A percentile compares a stretch with the other conserved stretches of the same genome.
phyloP scores from a whole-genome alignment of 2,329 filamentous ascomycete genomes.

The Fusarium anguioides region DNA sequence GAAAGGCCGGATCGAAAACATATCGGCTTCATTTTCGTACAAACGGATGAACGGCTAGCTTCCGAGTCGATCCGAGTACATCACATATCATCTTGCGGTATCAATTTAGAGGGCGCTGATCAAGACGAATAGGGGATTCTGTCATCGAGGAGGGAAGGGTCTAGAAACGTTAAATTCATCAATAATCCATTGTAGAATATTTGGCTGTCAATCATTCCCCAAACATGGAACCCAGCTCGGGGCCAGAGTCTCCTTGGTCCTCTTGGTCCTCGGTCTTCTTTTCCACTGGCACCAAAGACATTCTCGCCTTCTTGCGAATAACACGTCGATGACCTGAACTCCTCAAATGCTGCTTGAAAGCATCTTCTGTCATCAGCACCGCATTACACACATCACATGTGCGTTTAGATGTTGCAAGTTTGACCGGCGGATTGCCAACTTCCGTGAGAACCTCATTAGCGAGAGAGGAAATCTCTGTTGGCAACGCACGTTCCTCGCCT shows the following conservation, averaged over 20 bases:
- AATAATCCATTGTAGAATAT: neutral
- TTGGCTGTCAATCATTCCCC: conserved; percentile 24
- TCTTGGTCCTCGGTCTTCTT: conserved; percentile 16
- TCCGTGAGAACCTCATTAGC: conserved; percentile 67
- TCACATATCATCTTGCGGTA: neutral
- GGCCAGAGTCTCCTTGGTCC: conserved; percentile 38
- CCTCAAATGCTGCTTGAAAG: conserved; percentile 55
- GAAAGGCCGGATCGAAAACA: neutral
- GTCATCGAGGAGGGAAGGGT: neutral
- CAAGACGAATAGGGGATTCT: neutral
- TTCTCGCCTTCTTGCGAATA: conserved; percentile 51
- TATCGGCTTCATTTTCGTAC: neutral
- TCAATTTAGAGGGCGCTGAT: neutral
- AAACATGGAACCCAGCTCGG: conserved; percentile 47
- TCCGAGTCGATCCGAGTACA: conserved; percentile 2
- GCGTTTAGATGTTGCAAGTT: conserved; percentile 66
- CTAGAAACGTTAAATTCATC: neutral
- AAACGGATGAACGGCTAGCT: neutral
- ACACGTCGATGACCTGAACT: conserved; percentile 51
- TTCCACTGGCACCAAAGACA: conserved; percentile 51
- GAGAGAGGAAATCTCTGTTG: conserved; percentile 59
- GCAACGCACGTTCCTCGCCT: conserved; percentile 63
- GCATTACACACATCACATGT: conserved; percentile 80
- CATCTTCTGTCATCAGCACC: conserved; percentile 66
- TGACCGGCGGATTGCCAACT: conserved; percentile 56